These are phyloP conservation scores for Iberis amara DNA, from an alignment of 441 rosid genomes.

Conservation along the genomic window DNA sequence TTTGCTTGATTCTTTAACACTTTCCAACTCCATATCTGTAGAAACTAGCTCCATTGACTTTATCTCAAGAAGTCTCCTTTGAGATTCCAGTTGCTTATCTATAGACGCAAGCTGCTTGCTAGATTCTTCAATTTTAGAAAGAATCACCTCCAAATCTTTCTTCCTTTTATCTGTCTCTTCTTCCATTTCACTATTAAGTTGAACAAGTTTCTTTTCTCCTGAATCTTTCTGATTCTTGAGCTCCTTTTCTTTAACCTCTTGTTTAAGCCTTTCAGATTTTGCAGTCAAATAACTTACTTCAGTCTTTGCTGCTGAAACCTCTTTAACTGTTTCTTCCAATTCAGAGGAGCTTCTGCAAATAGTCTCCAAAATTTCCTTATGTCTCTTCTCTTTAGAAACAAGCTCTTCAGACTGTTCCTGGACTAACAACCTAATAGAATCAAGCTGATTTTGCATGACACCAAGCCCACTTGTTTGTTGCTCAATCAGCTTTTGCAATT, in stretches of 20 bases:
- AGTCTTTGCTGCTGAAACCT: conserved; percentile 16
- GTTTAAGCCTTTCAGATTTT: conserved; percentile 10
- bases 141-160: conserved; percentile 2
- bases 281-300: not conserved
- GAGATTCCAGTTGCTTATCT: conserved; percentile 5
- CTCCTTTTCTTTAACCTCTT: conserved; percentile 12
- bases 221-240: conserved; percentile 11
- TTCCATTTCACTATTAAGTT: conserved; percentile 3
- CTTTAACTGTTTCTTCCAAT: conserved; percentile 14
- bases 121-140: conserved; percentile 9
- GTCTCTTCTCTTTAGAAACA: conserved; percentile 11
- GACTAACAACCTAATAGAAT: not conserved
- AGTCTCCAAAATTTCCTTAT: conserved; percentile 7
- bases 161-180: not conserved
- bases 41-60: conserved; percentile 5
- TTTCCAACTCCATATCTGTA: conserved; percentile 1
- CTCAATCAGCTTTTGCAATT: conserved; percentile 8
- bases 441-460: conserved; percentile 12
- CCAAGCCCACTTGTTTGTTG: conserved; percentile 5
- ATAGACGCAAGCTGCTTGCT: conserved; percentile 6
- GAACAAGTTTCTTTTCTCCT: conserved; percentile 1
- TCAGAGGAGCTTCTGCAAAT: conserved; percentile 23
- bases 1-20: not conserved
- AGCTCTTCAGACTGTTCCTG: conserved; percentile 1
- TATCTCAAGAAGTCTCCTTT: conserved; percentile 3